Conservation (phyloP, 768 basidiomycete genomes). For the Boletus huronensis region DNA sequence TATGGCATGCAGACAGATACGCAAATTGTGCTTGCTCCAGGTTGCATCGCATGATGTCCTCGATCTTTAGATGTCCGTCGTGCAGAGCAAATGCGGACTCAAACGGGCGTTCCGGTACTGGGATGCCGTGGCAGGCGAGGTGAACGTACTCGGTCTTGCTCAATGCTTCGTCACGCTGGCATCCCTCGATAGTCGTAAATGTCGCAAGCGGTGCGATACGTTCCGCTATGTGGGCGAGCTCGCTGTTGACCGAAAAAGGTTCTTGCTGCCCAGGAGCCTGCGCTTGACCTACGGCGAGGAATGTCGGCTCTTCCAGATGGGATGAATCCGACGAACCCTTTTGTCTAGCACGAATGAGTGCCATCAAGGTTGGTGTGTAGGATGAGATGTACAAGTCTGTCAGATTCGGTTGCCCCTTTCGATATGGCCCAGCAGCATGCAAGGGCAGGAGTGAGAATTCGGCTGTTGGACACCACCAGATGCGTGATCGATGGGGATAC, state of each 20-base stretch:
- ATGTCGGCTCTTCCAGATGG: background rate
- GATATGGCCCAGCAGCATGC: background rate
- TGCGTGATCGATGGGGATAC: background rate
- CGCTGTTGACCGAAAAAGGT: background rate
- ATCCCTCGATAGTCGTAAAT: background rate
- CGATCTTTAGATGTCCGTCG: background rate
- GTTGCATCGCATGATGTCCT: conserved; percentile 7
- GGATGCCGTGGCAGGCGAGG: no score
- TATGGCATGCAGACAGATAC: conserved; percentile 25
- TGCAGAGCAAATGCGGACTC: conserved; percentile 11
- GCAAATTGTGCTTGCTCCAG: conserved; percentile 6
- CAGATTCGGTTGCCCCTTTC: background rate
- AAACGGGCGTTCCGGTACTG: background rate
- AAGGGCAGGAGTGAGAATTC: background rate
- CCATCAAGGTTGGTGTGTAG: background rate
- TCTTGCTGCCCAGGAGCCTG: background rate
- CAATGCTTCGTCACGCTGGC: background rate
- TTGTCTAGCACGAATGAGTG: background rate
- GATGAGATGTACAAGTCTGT: background rate
- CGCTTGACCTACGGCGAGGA: background rate
- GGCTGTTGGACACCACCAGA: background rate
- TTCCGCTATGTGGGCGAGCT: background rate
- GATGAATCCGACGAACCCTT: background rate
- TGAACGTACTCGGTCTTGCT: no score
- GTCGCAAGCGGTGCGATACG: background rate